Evolutionary conservation across 75 land plant genomes (phyloP).

Genomic region (Larix kaempferi): DNA sequence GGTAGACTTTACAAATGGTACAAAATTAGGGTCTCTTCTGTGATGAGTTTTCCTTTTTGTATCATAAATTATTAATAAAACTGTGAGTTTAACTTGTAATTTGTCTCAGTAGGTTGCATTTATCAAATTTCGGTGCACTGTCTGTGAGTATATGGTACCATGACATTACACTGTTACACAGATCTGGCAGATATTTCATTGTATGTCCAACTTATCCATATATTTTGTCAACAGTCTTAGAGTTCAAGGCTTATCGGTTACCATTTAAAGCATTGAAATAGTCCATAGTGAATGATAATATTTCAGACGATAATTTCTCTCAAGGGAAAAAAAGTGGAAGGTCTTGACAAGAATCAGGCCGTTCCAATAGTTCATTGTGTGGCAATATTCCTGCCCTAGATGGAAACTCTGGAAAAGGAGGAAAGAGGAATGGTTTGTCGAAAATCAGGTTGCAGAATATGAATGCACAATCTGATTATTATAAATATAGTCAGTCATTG

Average conservation of each 20-base stretch:
- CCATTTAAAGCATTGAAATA: background rate
- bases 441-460: background rate
- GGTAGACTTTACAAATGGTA: background rate
- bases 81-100: background rate
- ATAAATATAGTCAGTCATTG: background rate
- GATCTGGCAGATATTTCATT: slow-evolving; percentile 7
- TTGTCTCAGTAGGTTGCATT: background rate
- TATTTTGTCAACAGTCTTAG: background rate
- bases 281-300: background rate
- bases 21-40: background rate
- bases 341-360: slow-evolving; percentile 1
- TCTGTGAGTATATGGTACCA: background rate
- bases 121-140: background rate
- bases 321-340: background rate
- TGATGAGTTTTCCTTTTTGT: background rate
- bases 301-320: background rate
- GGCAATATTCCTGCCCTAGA: background rate
- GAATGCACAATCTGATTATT: background rate
- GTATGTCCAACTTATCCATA: background rate
- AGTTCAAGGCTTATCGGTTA: background rate
- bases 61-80: background rate
- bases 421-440: background rate
- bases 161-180: background rate
- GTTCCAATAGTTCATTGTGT: background rate
- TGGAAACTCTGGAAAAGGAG: background rate